Conservation (phyloP, 139 green algal species). For the Coelastrella sp. region DNA sequence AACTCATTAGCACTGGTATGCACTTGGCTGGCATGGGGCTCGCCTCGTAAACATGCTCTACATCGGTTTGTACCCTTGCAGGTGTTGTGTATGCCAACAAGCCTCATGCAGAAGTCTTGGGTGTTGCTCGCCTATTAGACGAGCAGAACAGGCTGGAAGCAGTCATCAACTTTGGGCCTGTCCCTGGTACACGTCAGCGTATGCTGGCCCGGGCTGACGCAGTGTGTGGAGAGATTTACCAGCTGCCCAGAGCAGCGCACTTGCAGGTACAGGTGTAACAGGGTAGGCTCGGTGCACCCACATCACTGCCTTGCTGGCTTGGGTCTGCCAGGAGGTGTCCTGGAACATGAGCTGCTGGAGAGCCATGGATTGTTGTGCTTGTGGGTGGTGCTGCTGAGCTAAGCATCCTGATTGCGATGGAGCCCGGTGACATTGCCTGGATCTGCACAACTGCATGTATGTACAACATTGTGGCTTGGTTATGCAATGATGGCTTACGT, state of each 20-base stretch:
- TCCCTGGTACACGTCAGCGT: constrained; percentile 37
- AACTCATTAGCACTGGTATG: too few species aligned
- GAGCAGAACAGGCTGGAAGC: constrained; percentile 32
- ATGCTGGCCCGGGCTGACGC: constrained; percentile 74
- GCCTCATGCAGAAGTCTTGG: constrained; percentile 60
- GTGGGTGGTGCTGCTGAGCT: background rate
- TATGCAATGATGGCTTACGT: background rate
- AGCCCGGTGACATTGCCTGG: too few species aligned
- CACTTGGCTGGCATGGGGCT: too few species aligned
- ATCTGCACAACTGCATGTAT: too few species aligned
- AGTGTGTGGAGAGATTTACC: constrained; percentile 72
- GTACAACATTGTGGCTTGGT: background rate
- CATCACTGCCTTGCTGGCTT: too few species aligned
- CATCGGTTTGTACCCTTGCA: too few species aligned
- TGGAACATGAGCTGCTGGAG: too few species aligned
- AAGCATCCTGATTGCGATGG: too few species aligned
- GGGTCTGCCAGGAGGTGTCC: too few species aligned
- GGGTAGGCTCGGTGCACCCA: too few species aligned
- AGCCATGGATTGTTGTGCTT: too few species aligned
- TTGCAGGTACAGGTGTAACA: constrained; percentile 35
- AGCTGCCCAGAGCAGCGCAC: constrained; percentile 37
- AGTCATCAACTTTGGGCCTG: constrained; percentile 38
- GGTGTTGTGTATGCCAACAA: constrained; percentile 59
- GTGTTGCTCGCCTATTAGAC: constrained; percentile 34
- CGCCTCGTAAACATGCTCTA: too few species aligned